These are phyloP conservation scores for Metschnikowia hibisci DNA, from an alignment of 805 yeast genomes.

Conservation along the genomic window DNA sequence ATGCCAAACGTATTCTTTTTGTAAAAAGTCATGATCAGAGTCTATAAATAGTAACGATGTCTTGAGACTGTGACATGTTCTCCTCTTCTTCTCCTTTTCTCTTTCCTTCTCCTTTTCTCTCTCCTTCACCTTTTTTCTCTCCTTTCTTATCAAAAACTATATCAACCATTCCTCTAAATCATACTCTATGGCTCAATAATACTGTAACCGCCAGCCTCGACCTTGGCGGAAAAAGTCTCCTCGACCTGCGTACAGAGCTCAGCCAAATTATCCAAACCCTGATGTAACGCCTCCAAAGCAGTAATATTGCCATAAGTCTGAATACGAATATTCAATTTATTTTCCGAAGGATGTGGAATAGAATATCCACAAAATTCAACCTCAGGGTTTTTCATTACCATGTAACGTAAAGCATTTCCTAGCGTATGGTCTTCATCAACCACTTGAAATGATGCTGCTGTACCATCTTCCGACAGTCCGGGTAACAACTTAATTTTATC, in stretches of 20 bases:
- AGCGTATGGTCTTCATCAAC: slow-evolving; percentile 93
- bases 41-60: too few relatives aligned
- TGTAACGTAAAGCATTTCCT: slow-evolving; percentile 89
- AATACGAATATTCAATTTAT: slow-evolving; percentile 81
- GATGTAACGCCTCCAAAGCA: slow-evolving; percentile 88
- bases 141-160: too few relatives aligned
- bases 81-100: too few relatives aligned
- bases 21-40: too few relatives aligned
- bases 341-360: slow-evolving; percentile 96
- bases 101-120: too few relatives aligned
- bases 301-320: slow-evolving; percentile 86
- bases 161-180: too few relatives aligned
- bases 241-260: slow-evolving; percentile 84
- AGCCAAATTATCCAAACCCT: slow-evolving; percentile 81
- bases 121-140: not conserved
- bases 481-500: slow-evolving; percentile 69
- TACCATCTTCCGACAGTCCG: slow-evolving; percentile 88
- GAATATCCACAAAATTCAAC: slow-evolving; percentile 98
- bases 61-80: too few relatives aligned
- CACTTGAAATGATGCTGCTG: slow-evolving; percentile 92
- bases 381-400: slow-evolving; percentile 95
- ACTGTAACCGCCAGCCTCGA: slow-evolving; percentile 52
- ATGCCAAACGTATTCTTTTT: too few relatives aligned
- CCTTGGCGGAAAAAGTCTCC: slow-evolving; percentile 65
- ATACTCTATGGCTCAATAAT: slow-evolving; percentile 45